phyloP scores from a whole-genome alignment of 345 rosid species.

The Bruguiera sexangula region DNA sequence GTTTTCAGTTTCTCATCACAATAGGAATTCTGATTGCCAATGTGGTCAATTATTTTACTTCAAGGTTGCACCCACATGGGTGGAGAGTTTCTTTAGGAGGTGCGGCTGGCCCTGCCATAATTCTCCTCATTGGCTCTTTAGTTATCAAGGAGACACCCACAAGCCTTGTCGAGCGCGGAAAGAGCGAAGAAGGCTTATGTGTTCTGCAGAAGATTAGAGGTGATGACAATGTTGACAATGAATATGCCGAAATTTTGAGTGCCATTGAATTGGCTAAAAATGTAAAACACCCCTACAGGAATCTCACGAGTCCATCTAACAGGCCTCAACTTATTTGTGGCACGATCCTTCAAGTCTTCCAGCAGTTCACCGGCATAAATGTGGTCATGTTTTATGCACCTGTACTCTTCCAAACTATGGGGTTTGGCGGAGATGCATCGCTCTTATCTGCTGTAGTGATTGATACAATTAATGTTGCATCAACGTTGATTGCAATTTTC shows the following conservation, averaged over 20 bases:
- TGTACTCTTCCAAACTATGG: conserved; percentile 51
- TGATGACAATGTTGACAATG: conserved; percentile 37
- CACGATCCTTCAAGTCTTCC: conserved; percentile 50
- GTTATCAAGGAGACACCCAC: conserved; percentile 61
- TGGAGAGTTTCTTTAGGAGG: conserved; percentile 69
- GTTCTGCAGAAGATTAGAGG: conserved; percentile 55
- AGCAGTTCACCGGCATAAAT: conserved; percentile 70
- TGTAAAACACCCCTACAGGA: conserved; percentile 42
- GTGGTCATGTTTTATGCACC: conserved; percentile 57
- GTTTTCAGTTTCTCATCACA: conserved; percentile 71
- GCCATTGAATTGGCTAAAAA: conserved; percentile 43
- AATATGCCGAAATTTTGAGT: conserved; percentile 38
- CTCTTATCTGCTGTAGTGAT: conserved; percentile 45
- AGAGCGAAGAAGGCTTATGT: conserved; percentile 26
- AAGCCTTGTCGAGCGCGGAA: conserved; percentile 57
- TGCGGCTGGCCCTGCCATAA: conserved; percentile 53
- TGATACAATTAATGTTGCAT: conserved; percentile 22
- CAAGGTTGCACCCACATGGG: conserved; percentile 36
- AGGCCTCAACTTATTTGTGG: conserved; percentile 50
- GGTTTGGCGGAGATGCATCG: conserved; percentile 35
- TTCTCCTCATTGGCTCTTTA: conserved; percentile 53
- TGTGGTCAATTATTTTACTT: conserved; percentile 37
- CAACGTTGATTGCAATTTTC: conserved; percentile 28
- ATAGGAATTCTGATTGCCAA: conserved; percentile 60
- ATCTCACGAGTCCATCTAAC: conserved; percentile 32